Base-by-base conservation (phyloP, 148 eudicot species). In the Nepenthes mirabilis region DNA sequence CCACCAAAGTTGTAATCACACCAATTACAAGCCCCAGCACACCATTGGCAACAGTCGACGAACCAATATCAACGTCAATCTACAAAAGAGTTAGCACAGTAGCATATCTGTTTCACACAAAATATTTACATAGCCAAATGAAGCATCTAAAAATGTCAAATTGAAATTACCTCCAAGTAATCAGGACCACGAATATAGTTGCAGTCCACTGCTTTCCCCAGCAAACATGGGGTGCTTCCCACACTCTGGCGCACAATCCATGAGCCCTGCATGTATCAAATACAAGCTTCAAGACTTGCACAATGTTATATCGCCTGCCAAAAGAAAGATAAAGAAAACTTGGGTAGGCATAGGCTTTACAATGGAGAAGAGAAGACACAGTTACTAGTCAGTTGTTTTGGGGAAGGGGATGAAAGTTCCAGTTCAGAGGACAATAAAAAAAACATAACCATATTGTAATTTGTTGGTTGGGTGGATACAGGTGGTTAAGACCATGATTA, bases 191-290 rank as follows among this genome's bases (percentile, higher is more conserved):
- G 96, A 56, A 93, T 84, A 65, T 93, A 93, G 69, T 86, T 93
- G 82, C 98, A 93, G 78, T 93, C 98, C 69, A 93, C 83, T 68
- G 96, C 96, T 76, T 93, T 93, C 37, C 89, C 98, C 61, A 93
- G 68, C 36, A 93, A 75, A 65, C 98, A 93, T 61, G 96, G 98
- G 59, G 98, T 88, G 73, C 98, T 88, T 70, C 96, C 95, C 56
- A 93, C 98, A 79, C 98, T 93, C 64, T 88, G 98, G 10, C 98
- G 95, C 62, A 93, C 98, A 64, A 93, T 85, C 98, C 98, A 93
- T 66, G 98, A 93, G 37, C 99, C 99, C 99, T 93, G 74, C 65
- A 81, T 40, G 59, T 2, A 67, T 33, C 40, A 63, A 56, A 64
- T 52, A 2, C 53, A 40, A 40, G 6, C 45, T 4, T 40, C 4